Conservation (phyloP, 352 stramenopile species). For the Phytophthora pinifolia region DNA sequence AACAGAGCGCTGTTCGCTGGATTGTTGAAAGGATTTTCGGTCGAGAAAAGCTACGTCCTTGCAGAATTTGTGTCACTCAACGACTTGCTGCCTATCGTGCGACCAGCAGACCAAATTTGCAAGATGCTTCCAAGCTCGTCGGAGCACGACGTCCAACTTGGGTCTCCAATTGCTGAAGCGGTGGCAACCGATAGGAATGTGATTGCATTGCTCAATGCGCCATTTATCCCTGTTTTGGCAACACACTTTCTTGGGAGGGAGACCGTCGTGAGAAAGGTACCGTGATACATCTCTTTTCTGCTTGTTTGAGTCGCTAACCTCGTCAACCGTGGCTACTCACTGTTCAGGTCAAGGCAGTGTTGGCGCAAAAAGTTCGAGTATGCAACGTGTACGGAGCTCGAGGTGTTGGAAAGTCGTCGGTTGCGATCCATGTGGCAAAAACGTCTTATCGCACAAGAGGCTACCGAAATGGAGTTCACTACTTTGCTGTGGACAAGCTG, state of each 20-base stretch:
- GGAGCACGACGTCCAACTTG: constrained; percentile 27
- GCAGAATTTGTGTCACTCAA: constrained; percentile 47
- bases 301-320: constrained; percentile 8
- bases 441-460: constrained; percentile 36
- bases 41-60: constrained; percentile 40
- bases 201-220: constrained; percentile 38
- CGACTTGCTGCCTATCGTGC: constrained; percentile 34
- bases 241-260: constrained; percentile 58
- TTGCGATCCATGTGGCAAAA: constrained; percentile 59
- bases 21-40: constrained; percentile 39
- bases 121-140: constrained; percentile 27
- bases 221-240: constrained; percentile 59
- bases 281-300: background rate
- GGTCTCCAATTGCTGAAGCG: constrained; percentile 6
- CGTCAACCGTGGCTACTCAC: no score
- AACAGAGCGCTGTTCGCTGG: constrained; percentile 51
- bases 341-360: constrained; percentile 31
- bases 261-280: constrained; percentile 45
- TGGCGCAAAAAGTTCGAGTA: constrained; percentile 42
- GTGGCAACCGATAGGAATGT: constrained; percentile 20
- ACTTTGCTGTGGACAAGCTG: constrained; percentile 48
- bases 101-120: constrained; percentile 32
- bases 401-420: constrained; percentile 62
- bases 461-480: constrained; percentile 60
- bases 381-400: constrained; percentile 47